A percentile compares a stretch with the other conserved stretches of the same genome.
phyloP scores from a whole-genome alignment of 129 eudicot genomes.

The Calendula officinalis region DNA sequence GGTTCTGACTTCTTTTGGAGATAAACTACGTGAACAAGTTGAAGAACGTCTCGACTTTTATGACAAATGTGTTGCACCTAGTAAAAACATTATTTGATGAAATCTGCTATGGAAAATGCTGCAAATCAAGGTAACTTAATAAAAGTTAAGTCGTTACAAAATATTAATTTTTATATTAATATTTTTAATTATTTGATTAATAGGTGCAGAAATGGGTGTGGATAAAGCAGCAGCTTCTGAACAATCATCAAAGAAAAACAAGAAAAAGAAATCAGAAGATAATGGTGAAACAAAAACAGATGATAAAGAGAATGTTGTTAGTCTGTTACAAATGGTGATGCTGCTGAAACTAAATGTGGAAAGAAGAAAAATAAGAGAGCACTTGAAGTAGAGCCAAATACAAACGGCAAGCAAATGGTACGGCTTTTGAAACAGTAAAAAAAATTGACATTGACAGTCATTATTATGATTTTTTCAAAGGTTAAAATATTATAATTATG shows the following conservation, averaged over 20 bases:
- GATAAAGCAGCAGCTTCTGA: conserved; percentile 38
- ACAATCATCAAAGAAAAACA: conserved; percentile 58
- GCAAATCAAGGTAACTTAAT: conserved; percentile 50
- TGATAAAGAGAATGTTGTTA: conserved; percentile 47
- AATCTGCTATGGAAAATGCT: conserved; percentile 58
- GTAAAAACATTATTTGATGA: conserved; percentile 90
- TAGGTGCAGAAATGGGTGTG: conserved; percentile 56
- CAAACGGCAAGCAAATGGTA: conserved; percentile 34
- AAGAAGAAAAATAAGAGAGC: conserved; percentile 79
- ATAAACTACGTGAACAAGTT: conserved; percentile 82
- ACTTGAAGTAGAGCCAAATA: conserved; percentile 26
- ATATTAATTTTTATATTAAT: neutral
- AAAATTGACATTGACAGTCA: conserved; percentile 38
- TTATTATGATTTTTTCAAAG: too few relatives aligned
- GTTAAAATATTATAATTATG: too few relatives aligned
- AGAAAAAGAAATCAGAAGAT: conserved; percentile 75
- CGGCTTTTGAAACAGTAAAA: conserved; percentile 42
- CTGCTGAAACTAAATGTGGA: conserved; percentile 38
- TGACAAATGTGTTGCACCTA: conserved; percentile 95
- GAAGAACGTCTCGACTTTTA: conserved; percentile 90
- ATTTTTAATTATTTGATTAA: neutral
- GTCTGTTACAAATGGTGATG: conserved; percentile 55
- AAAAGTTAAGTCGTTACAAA: neutral
- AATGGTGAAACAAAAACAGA: conserved; percentile 45
- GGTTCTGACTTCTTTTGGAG: conserved; percentile 51